Evolutionary conservation across 2,329 filamentous ascomycete genomes (phyloP), one percentile per base, ranked within the genome.

Genomic region (Gnomoniopsis sp.): DNA sequence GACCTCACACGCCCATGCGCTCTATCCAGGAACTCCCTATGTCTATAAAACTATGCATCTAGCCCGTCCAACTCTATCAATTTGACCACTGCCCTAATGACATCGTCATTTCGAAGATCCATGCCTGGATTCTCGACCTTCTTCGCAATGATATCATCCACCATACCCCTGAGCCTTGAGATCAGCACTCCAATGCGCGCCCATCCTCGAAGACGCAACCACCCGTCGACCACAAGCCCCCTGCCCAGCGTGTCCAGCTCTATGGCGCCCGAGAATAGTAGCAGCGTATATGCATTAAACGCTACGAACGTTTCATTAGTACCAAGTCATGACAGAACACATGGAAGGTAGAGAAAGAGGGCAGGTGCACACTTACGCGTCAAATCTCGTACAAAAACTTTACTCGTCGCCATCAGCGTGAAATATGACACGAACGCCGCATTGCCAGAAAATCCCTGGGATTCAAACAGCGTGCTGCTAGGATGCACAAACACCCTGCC

Each of bases 401-500:
- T 98, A 70, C 85, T 89, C 1, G 93, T 98, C 3, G 89, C 87
- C 76, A 98, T 95, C 74, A 96, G 92, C 54, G 84, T 90, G 72
- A 97, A 97, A 72, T 96, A 98, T 55, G 87, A 88, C 71, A 99
- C 78, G 72, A 93, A 98, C 1, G 85, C 82, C 6, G 89, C 88
- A 53, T 87, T 85, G 8, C 83, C 87, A 2, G 89, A 84, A 69
- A 96, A 96, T 0, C 80, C 83, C 69, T 96, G 90, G 12, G 86
- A 88, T 54, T 88, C 88, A 71, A 98, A 98, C 11, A 98, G 79
- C 0, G 89, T 92, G 48, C 90, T 96, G 66, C 86, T 88, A 0
- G 95, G 95, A 69, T 99, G 95, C 17, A 98, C 87, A 72, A 99
- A 99, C 14, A 98, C 91, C 7, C 95, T 83, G 0, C 89, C 90